These are phyloP conservation scores for Fusarium coffeatum DNA, from an alignment of 2,329 filamentous ascomycete genomes.

Conservation along the genomic window DNA sequence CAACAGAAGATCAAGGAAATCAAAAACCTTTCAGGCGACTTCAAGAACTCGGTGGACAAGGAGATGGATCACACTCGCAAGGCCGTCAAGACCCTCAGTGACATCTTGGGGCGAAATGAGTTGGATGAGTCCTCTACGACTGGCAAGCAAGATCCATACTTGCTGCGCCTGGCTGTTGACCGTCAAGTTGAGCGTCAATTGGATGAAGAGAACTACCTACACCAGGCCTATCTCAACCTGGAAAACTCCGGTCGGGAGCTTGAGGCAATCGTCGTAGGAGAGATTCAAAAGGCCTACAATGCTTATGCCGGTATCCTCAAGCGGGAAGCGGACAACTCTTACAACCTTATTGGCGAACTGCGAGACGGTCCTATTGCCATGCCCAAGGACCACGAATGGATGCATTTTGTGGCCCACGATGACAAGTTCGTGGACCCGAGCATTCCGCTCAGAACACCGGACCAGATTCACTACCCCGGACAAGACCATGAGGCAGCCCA, in stretches of 20 bases:
- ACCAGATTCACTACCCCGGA: conserved; percentile 91
- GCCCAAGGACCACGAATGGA: conserved; percentile 94
- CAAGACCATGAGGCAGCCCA: conserved; percentile 83
- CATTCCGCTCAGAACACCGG: conserved; percentile 78
- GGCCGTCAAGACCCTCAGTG: conserved; percentile 83
- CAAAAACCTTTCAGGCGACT: conserved; percentile 90
- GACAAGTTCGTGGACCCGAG: conserved; percentile 89
- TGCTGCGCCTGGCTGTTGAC: conserved; percentile 87
- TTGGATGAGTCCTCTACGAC: conserved; percentile 77
- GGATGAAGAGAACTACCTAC: conserved; percentile 96
- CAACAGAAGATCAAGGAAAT: conserved; percentile 99
- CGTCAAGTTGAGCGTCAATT: conserved; percentile 91
- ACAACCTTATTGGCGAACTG: conserved; percentile 81
- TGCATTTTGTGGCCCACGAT: conserved; percentile 80
- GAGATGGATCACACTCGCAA: conserved; percentile 88
- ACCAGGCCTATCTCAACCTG: conserved; percentile 94
- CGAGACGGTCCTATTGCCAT: conserved; percentile 88
- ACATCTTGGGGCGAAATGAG: conserved; percentile 82
- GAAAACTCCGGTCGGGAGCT: conserved; percentile 94
- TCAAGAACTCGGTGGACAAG: conserved; percentile 96
- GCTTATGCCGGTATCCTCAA: conserved; percentile 92
- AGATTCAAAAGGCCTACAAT: conserved; percentile 98
- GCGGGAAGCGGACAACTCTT: conserved; percentile 86
- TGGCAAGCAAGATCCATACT: conserved; percentile 92
- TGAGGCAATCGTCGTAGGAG: conserved; percentile 94